phyloP scores from a whole-genome alignment of 768 basidiomycete genomes.

The Amanita muscaria region DNA sequence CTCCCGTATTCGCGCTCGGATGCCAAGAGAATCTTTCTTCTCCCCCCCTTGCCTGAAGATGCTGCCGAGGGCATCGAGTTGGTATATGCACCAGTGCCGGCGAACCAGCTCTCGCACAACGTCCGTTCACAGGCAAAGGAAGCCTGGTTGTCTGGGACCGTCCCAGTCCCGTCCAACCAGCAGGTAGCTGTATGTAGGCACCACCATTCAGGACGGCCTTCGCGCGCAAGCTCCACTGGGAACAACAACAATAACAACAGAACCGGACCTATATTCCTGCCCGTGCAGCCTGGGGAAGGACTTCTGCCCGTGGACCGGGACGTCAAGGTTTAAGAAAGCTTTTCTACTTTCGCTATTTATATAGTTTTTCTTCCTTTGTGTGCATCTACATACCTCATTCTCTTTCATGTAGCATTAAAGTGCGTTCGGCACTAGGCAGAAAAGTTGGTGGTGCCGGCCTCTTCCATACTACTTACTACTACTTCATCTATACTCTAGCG shows the following conservation, averaged over 20 bases:
- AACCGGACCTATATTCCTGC: conserved; percentile 35
- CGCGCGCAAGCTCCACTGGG: conserved; percentile 16
- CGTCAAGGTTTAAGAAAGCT: neutral
- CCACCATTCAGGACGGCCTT: conserved; percentile 18
- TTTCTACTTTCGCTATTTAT: neutral
- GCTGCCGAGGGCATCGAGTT: conserved; percentile 24
- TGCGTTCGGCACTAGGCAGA: too few relatives aligned
- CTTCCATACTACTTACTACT: too few relatives aligned
- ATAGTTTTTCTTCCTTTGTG: too few relatives aligned
- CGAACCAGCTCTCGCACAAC: conserved; percentile 42
- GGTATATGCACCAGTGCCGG: conserved; percentile 67
- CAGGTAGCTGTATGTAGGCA: conserved; percentile 12
- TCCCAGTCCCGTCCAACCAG: conserved; percentile 17
- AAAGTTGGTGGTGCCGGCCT: too few relatives aligned
- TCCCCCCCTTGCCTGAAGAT: conserved; percentile 28
- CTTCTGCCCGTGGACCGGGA: conserved; percentile 23
- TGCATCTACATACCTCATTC: too few relatives aligned
- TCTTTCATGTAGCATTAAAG: too few relatives aligned
- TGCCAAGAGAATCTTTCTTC: conserved; percentile 51
- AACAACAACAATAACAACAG: conserved; percentile 14
- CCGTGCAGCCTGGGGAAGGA: conserved; percentile 37
- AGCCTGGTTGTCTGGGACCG: conserved; percentile 48
- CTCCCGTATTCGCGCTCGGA: conserved; percentile 16
- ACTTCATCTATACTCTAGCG: too few relatives aligned
- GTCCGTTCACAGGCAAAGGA: conserved; percentile 50